Evolutionary conservation across 2,329 filamentous ascomycete genomes (phyloP), one percentile per base, ranked within the genome.

Genomic region (Aspergillus uvarum): DNA sequence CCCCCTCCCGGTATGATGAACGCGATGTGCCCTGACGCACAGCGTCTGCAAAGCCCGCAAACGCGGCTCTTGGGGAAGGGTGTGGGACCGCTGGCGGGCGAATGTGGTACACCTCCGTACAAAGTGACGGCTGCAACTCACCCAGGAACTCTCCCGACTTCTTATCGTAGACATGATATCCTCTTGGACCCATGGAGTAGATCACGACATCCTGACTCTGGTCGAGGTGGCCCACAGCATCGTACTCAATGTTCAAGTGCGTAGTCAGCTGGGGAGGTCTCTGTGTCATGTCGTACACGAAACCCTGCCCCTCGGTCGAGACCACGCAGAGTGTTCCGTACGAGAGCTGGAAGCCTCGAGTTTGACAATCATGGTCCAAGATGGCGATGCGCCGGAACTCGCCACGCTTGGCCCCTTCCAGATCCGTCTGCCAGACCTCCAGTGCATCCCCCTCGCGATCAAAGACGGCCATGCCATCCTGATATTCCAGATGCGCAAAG

Each of bases 401-500:
- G 16, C 78, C 79, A 32, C 76, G 71, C 12, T 62, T 50, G 12
- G 69, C 60, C 11, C 68, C 75, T 22, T 75, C 73, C 22, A 71
- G 42, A 22, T 74, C 76, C 0, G 75, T 70, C 57, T 76, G 72
- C 79, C 80, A 82, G 2, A 81, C 76, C 62, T 81, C 79, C 1
- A 81, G 62, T 1, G 76, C 72, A 65, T 81, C 74, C 3, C 78
- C 78, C 47, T 77, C 74, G 0, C 77, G 70, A 63, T 81, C 79
- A 66, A 77, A 82, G 2, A 79, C 78, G 2, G 75, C 78, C 52
- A 74, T 77, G 11, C 79, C 79, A 66, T 80, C 75, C 58, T 80
- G 73, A 56, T 82, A 82, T 56, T 82, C 79, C 11, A 82, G 66
- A 67, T 81, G 80, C 1, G 79, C 80, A 58, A 76, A 80, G 4